These are phyloP conservation scores for Syzygium jambos DNA, from an alignment of 345 rosid species.

Conservation along the genomic window DNA sequence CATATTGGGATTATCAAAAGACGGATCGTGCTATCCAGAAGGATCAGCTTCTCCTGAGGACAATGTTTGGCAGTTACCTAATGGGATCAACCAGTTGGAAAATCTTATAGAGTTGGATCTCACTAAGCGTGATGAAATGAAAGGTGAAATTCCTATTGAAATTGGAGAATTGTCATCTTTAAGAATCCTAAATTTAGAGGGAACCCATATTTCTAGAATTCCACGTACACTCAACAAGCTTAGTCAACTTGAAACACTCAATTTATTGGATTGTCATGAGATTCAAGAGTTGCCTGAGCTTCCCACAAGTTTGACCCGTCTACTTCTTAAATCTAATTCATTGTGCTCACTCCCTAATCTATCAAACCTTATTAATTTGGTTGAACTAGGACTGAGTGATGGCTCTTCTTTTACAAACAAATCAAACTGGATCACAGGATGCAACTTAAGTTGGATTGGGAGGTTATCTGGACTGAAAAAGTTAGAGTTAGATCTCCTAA, in stretches of 20 bases:
- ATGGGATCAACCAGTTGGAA: background rate
- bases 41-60: no score
- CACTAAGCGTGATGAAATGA: background rate
- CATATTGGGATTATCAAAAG: background rate
- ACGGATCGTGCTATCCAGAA: background rate
- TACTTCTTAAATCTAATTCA: background rate
- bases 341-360: background rate
- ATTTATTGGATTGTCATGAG: background rate
- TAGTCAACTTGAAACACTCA: background rate
- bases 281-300: background rate
- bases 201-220: background rate
- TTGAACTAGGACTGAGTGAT: background rate
- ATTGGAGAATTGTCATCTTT: background rate
- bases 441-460: background rate
- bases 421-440: no score
- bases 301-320: background rate
- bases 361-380: background rate
- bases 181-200: background rate
- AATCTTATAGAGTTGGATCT: background rate
- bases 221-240: background rate
- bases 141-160: background rate
- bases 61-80: background rate
- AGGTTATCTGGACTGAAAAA: background rate
- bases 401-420: background rate
- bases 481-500: background rate